phyloP scores from a whole-genome alignment of 2,329 filamentous ascomycete genomes.

The Aspergillus novoparasiticus region DNA sequence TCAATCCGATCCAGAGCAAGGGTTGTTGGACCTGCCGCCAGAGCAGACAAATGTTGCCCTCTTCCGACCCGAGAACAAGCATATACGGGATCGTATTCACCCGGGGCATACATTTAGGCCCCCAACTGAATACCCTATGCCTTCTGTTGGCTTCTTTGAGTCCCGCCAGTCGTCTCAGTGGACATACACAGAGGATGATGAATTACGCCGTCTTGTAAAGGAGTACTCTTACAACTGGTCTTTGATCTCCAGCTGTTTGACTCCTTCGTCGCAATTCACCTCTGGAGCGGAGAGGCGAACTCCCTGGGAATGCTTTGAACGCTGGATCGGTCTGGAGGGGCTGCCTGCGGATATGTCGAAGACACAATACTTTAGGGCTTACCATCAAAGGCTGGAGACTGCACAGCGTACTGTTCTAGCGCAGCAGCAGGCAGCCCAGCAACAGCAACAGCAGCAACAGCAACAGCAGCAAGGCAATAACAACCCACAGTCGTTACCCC shows the following conservation, averaged over 20 bases:
- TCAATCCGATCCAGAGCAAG: slow-evolving; percentile 63
- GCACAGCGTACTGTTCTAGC: slow-evolving; percentile 62
- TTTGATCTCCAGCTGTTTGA: slow-evolving; percentile 80
- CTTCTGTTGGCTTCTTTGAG: slow-evolving; percentile 87
- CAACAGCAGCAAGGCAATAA: slow-evolving; percentile 50
- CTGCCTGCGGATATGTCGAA: slow-evolving; percentile 91
- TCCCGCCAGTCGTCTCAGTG: slow-evolving; percentile 84
- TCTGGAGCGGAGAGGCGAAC: slow-evolving; percentile 87
- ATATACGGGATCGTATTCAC: slow-evolving; percentile 85
- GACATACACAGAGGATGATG: slow-evolving; percentile 87
- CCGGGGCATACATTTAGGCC: slow-evolving; percentile 91
- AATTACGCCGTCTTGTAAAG: slow-evolving; percentile 79
- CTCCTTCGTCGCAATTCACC: slow-evolving; percentile 73
- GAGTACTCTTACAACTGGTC: slow-evolving; percentile 99
- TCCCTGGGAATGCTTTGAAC: slow-evolving; percentile 98
- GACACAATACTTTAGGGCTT: slow-evolving; percentile 88
- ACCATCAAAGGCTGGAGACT: slow-evolving; percentile 64
- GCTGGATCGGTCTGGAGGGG: slow-evolving; percentile 91
- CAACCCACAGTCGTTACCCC: slow-evolving; percentile 55
- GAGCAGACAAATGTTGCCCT: slow-evolving; percentile 78
- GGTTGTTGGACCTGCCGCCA: slow-evolving; percentile 59
- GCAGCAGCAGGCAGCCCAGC: slow-evolving; percentile 55
- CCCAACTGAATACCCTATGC: slow-evolving; percentile 89
- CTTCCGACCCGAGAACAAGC: slow-evolving; percentile 86
- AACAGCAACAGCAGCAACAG: slow-evolving; percentile 53